Conservation (phyloP, 164 flowering plant genomes). For the Malania oleifera region DNA sequence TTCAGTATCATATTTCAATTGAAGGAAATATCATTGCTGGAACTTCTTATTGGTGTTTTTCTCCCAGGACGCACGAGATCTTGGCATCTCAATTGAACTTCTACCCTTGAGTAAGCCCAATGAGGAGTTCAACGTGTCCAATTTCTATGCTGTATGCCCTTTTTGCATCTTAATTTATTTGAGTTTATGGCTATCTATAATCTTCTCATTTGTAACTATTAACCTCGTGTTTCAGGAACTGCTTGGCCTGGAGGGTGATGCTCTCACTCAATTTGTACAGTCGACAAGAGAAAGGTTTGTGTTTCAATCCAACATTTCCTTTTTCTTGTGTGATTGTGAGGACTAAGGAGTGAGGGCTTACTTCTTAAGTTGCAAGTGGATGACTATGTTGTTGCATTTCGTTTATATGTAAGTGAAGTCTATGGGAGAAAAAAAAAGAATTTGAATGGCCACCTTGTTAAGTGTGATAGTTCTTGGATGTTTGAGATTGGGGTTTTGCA, state of each 20-base stretch:
- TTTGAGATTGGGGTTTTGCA: no score
- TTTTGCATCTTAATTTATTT: slow-evolving; percentile 7
- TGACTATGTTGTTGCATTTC: no score
- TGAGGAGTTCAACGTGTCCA: slow-evolving; percentile 58
- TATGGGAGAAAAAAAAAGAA: background rate
- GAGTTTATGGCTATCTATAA: background rate
- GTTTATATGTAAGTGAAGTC: background rate
- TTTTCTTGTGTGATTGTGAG: background rate
- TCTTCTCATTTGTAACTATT: background rate
- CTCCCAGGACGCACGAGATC: slow-evolving; percentile 90
- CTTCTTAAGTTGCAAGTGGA: slow-evolving; percentile 3
- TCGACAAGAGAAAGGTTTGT: slow-evolving; percentile 61
- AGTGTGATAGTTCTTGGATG: no score
- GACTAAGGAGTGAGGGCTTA: no score
- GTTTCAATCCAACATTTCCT: background rate
- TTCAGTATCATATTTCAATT: background rate
- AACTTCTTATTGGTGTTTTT: background rate
- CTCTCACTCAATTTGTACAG: slow-evolving; percentile 50
- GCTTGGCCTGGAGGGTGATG: slow-evolving; percentile 66
- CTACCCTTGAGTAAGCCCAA: slow-evolving; percentile 68
- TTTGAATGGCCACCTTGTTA: no score
- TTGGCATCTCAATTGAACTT: slow-evolving; percentile 88
- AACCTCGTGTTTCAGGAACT: slow-evolving; percentile 50
- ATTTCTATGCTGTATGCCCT: slow-evolving; percentile 68
- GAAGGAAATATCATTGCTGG: background rate